Evolutionary conservation across 352 stramenopile species (phyloP), one percentile per base, ranked within the genome.

Genomic region (Pythium volutum): DNA sequence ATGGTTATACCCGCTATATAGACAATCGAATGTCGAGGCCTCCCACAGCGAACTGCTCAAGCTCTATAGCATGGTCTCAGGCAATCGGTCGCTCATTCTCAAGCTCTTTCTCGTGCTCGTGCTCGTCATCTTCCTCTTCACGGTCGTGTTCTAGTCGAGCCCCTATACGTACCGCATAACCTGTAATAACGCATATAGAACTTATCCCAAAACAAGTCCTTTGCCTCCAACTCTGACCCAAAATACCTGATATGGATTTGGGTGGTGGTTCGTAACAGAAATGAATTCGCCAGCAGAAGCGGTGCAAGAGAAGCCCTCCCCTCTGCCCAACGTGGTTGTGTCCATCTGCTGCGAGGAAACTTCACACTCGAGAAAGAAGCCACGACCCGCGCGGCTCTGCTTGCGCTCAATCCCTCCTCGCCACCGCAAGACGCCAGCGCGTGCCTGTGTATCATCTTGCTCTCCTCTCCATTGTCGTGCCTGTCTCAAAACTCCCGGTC

Each of bases 31-130:
- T 60, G 82, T 92, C 25, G 78, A 91, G 33, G 74, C 69, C 14
- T 80, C 81, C 0, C 80, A 94, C 51, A 76, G 75, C 25, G 85
- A 92, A 57, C 69, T 94, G 62, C 71, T 94, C 43, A 91, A 92
- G 64, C 79, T 89, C 36, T 94, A 88, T 67, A 90, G 87, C 59
- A 92, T 91, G 79, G 77, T 89, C 16, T 77, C 76, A 20, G 77
- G 82, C 29, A 94, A 94, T 55, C 84, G 84, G 6, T 84, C 82
- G 53, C 70, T 94, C 46, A 94, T 94, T 58, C 52, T 94, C 57
- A 94, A 94, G 75, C 87, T 94, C 67, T 94, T 94, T 61, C 56
- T 91, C 66, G 69, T 94, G 43, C 68, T 94, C 20, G 55, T 94
- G 26, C 67, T 94, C 47, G 75, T 92, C 62, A 92, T 92, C 57